Conservation (phyloP, 768 basidiomycete species). For the Mycena belliarum region DNA sequence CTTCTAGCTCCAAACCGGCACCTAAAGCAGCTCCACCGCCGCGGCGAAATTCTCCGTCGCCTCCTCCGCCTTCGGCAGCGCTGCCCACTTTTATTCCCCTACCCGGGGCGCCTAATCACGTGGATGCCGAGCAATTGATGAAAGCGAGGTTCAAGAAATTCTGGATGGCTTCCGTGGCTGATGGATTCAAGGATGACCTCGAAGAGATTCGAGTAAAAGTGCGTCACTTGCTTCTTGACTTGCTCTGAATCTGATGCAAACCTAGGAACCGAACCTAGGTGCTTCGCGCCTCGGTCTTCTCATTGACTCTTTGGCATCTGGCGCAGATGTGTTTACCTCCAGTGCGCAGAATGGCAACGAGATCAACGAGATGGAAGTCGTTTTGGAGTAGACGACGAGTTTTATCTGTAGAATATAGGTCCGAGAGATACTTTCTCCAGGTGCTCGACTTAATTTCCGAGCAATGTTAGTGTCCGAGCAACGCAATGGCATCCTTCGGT, state of each 20-base stretch:
- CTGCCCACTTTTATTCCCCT: slow-evolving; percentile 63
- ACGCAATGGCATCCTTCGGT: no score
- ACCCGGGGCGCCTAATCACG: slow-evolving; percentile 19
- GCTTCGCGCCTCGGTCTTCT: slow-evolving; percentile 69
- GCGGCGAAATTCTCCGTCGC: slow-evolving; percentile 40
- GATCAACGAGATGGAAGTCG: slow-evolving; percentile 76
- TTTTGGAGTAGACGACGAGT: slow-evolving; percentile 48
- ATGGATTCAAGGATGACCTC: slow-evolving; percentile 83
- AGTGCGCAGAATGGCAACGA: slow-evolving; percentile 31
- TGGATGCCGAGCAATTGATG: slow-evolving; percentile 50
- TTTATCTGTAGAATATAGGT: no score
- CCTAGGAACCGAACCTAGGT: slow-evolving; percentile 66
- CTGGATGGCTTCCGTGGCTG: slow-evolving; percentile 83
- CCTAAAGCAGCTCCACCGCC: slow-evolving; percentile 16
- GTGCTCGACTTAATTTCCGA: no score
- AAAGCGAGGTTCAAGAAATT: slow-evolving; percentile 77
- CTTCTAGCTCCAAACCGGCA: slow-evolving; percentile 17
- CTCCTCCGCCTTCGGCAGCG: slow-evolving; percentile 44
- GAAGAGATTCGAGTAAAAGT: slow-evolving; percentile 78
- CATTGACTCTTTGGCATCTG: slow-evolving; percentile 81
- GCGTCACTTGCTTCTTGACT: neutral
- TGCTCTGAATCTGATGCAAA: neutral
- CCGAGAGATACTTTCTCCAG: no score
- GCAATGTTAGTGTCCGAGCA: no score
- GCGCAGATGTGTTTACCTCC: slow-evolving; percentile 69